Conservation (phyloP, 345 rosid species). For the Atalantia buxifolia region DNA sequence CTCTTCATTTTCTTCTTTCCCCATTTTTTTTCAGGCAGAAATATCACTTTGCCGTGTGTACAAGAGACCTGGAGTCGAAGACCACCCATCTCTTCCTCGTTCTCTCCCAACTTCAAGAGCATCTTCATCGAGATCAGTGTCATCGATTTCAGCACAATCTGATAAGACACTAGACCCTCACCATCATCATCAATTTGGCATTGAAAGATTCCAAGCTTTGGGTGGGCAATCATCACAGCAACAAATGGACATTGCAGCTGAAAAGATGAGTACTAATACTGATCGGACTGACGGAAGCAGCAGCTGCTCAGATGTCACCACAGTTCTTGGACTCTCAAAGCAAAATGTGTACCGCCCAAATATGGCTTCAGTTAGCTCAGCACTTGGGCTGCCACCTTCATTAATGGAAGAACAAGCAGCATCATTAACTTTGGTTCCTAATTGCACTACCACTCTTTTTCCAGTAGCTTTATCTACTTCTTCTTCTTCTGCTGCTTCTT, state of each 20-base stretch:
- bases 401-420: slow-evolving; percentile 26
- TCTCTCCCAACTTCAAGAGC: slow-evolving; percentile 42
- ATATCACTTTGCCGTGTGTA: slow-evolving; percentile 94
- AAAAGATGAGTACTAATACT: slow-evolving; percentile 33
- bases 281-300: slow-evolving; percentile 51
- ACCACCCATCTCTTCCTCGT: slow-evolving; percentile 81
- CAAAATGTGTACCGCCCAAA: slow-evolving; percentile 44
- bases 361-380: slow-evolving; percentile 19
- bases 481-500: slow-evolving; percentile 25
- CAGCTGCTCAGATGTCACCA: slow-evolving; percentile 59
- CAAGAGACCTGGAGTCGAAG: slow-evolving; percentile 95
- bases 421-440: slow-evolving; percentile 19
- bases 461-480: slow-evolving; percentile 4
- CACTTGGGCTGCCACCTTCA: slow-evolving; percentile 28
- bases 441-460: slow-evolving; percentile 19
- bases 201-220: slow-evolving; percentile 24
- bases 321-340: slow-evolving; percentile 62
- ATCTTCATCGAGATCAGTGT: slow-evolving; percentile 25
- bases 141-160: neutral
- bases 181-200: slow-evolving; percentile 19
- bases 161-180: slow-evolving; percentile 17
- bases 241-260: slow-evolving; percentile 21
- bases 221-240: slow-evolving; percentile 13
- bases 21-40: slow-evolving; percentile 47
- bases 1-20: neutral